Evolutionary conservation across 139 green algal species (phyloP).

Genomic region (Chlamydomonas incerta): DNA sequence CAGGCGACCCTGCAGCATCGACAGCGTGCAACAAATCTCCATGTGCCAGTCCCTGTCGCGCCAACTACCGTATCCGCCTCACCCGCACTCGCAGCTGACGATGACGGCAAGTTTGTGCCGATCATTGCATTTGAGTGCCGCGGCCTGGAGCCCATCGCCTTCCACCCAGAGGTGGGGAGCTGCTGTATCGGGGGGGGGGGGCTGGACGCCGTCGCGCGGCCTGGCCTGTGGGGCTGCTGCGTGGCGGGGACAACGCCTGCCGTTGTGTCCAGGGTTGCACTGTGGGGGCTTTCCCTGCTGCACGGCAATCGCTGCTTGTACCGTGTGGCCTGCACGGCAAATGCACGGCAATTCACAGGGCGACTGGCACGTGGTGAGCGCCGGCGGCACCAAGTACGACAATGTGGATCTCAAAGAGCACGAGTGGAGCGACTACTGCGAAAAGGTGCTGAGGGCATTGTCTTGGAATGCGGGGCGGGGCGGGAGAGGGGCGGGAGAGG

Average conservation of each 20-base stretch:
- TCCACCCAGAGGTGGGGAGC: constrained; percentile 67
- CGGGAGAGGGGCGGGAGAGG: too few species aligned
- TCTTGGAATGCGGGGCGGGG: too few species aligned
- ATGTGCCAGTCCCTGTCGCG: too few species aligned
- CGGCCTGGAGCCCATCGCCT: constrained; percentile 78
- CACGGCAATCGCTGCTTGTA: too few species aligned
- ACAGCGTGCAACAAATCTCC: not conserved
- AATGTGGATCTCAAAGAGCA: constrained; percentile 69
- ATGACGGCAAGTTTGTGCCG: constrained; percentile 75
- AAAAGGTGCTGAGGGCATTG: constrained; percentile 58
- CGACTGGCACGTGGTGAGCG: constrained; percentile 32
- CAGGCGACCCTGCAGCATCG: not conserved
- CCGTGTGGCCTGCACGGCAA: not conserved
- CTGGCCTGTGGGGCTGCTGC: too few species aligned
- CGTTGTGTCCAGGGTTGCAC: too few species aligned
- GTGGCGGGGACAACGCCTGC: too few species aligned
- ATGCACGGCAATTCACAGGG: not conserved
- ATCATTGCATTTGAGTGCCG: constrained; percentile 88
- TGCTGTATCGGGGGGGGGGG: too few species aligned
- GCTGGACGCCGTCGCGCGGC: too few species aligned
- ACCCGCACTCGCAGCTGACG: constrained; percentile 64
- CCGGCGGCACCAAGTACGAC: constrained; percentile 57
- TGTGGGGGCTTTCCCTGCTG: too few species aligned
- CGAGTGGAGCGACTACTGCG: constrained; percentile 89
- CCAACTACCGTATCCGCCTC: too few species aligned